phyloP scores from a whole-genome alignment of 2,329 filamentous ascomycete genomes.

The Macrophomina phaseolina region DNA sequence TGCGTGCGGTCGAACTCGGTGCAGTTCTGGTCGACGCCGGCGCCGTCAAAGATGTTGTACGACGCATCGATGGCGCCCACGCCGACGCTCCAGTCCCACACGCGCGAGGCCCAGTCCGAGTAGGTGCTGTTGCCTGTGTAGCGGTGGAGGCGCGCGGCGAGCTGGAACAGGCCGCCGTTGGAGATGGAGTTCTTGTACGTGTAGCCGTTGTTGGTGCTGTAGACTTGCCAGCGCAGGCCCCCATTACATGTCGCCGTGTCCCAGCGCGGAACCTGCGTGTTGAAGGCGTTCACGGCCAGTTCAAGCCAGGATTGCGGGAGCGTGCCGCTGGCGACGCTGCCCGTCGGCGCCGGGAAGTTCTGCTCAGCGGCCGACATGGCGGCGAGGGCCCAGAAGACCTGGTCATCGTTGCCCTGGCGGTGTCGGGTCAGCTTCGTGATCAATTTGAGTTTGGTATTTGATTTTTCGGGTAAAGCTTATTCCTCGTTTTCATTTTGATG shows the following conservation, averaged over 20 bases:
- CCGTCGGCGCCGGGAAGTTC: slow-evolving; percentile 49
- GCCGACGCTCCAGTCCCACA: slow-evolving; percentile 61
- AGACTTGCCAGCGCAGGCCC: slow-evolving; percentile 86
- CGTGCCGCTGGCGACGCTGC: slow-evolving; percentile 3
- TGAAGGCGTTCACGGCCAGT: slow-evolving; percentile 79
- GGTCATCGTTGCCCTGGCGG: slow-evolving; percentile 63
- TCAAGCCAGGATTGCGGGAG: slow-evolving; percentile 69
- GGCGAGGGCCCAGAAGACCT: slow-evolving; percentile 64
- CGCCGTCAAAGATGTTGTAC: slow-evolving; percentile 54
- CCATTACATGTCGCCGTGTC: slow-evolving; percentile 70
- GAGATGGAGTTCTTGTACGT: slow-evolving; percentile 64
- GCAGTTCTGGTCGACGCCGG: slow-evolving; percentile 51
- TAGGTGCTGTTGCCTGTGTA: slow-evolving; percentile 84
- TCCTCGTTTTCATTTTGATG: neutral
- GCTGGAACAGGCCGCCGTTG: slow-evolving; percentile 64
- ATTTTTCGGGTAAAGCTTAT: neutral
- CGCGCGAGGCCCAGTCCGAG: slow-evolving; percentile 72
- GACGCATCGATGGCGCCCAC: slow-evolving; percentile 60
- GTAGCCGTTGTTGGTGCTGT: slow-evolving; percentile 73
- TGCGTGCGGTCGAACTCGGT: slow-evolving; percentile 49
- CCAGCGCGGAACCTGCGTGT: slow-evolving; percentile 76
- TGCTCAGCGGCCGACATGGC: slow-evolving; percentile 64
- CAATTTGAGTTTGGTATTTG: neutral
- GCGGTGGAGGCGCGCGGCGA: slow-evolving; percentile 70
- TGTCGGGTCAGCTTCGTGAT: neutral